phyloP scores from a whole-genome alignment of 257 asterid genomes.

The Mitragyna speciosa region DNA sequence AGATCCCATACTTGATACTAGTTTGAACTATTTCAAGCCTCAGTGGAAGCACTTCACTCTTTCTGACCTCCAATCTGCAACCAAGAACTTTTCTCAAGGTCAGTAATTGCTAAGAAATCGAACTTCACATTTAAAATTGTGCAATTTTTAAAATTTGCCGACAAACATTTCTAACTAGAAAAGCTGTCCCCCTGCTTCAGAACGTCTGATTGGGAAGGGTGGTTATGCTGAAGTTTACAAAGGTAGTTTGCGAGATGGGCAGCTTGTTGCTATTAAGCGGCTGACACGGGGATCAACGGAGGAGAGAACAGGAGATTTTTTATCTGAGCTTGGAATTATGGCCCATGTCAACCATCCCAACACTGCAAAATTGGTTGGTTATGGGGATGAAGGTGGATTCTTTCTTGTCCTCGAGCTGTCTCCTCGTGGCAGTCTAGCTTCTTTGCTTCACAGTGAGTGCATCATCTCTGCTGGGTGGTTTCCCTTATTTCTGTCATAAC shows the following conservation, averaged over 20 bases:
- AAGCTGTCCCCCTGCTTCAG: constrained; percentile 26
- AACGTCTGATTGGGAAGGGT: constrained; percentile 80
- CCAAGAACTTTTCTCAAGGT: constrained; percentile 76
- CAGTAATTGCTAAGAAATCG: background rate
- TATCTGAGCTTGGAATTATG: constrained; percentile 94
- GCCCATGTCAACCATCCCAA: constrained; percentile 94
- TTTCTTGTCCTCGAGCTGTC: constrained; percentile 90
- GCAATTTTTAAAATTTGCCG: background rate
- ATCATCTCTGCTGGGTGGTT: background rate
- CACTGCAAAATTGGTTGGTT: constrained; percentile 87
- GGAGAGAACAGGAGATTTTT: constrained; percentile 71
- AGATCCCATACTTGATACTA: constrained; percentile 39
- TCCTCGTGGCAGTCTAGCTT: constrained; percentile 89
- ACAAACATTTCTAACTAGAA: background rate
- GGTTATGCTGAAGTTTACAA: constrained; percentile 91
- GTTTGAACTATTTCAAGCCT: constrained; percentile 72
- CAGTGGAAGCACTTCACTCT: constrained; percentile 77
- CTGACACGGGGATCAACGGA: constrained; percentile 59
- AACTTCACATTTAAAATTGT: background rate
- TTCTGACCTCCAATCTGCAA: constrained; percentile 73
- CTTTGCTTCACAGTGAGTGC: constrained; percentile 87
- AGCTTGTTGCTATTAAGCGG: constrained; percentile 79
- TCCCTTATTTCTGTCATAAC: background rate
- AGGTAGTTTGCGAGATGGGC: constrained; percentile 69
- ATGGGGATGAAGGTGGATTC: constrained; percentile 90